Percentiles rank a stretch among this genome's conserved stretches.
Evolutionary conservation across 176 grass and related monocot species (phyloP).

Genomic region (sorghum (Sorghum bicolor)): Sorghum_bicolor_NCBIv3 NC_012870.2:64185001-64185500

Average conservation of each 20-base stretch:
- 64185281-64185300: conserved; percentile 3
- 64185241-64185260: not conserved
- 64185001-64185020: too few species aligned
- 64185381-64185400: conserved; percentile 14
- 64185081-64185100: not conserved
- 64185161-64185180: not conserved
- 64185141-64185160: not conserved
- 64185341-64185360: not conserved
- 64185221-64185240: not conserved
- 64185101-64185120: not conserved
- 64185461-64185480: not conserved
- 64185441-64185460: conserved; percentile 9
- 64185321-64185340: not conserved
- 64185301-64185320: not conserved
- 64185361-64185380: not conserved
- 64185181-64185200: not conserved
- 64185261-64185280: not conserved
- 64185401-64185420: not conserved
- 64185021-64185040: not conserved
- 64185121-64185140: not conserved
- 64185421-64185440: conserved; percentile 13
- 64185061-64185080: not conserved
- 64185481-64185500: not conserved
- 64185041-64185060: not conserved
- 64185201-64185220: not conserved